These are phyloP conservation scores for Chrysanthemum lavandulifolium DNA, from an alignment of 129 eudicot genomes.

Conservation along the genomic window DNA sequence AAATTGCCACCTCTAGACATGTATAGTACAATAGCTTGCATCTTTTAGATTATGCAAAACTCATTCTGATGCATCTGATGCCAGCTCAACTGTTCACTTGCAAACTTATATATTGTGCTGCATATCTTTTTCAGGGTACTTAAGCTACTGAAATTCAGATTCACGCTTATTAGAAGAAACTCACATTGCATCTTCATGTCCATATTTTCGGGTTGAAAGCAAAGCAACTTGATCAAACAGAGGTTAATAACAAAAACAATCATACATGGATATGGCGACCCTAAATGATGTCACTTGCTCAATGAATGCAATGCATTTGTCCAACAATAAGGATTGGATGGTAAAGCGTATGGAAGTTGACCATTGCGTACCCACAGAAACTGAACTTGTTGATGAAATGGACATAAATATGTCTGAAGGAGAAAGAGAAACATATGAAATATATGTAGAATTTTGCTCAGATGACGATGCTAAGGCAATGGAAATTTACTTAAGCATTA, in stretches of 20 bases:
- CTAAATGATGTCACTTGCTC: constrained; percentile 22
- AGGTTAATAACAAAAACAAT: background rate
- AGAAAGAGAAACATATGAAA: constrained; percentile 26
- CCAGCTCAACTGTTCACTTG: too few species aligned
- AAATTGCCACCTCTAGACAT: too few species aligned
- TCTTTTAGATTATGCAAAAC: too few species aligned
- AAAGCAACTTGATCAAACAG: background rate
- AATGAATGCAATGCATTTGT: constrained; percentile 20
- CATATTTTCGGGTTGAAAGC: background rate
- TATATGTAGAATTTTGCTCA: constrained; percentile 25
- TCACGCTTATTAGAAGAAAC: background rate
- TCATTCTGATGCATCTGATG: too few species aligned
- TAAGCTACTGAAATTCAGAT: background rate
- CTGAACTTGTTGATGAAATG: constrained; percentile 9
- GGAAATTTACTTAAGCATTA: constrained; percentile 30
- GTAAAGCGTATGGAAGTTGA: constrained; percentile 30
- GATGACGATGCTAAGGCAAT: constrained; percentile 6
- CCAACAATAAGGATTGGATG: constrained; percentile 12
- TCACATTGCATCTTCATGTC: too few species aligned
- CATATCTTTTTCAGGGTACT: background rate
- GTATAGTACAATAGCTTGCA: too few species aligned
- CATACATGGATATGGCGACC: constrained; percentile 2
- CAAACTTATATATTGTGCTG: too few species aligned
- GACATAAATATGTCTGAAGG: constrained; percentile 23
- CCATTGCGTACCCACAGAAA: background rate